phyloP scores from a whole-genome alignment of 352 stramenopile species.

The Globisporangium nunn region DNA sequence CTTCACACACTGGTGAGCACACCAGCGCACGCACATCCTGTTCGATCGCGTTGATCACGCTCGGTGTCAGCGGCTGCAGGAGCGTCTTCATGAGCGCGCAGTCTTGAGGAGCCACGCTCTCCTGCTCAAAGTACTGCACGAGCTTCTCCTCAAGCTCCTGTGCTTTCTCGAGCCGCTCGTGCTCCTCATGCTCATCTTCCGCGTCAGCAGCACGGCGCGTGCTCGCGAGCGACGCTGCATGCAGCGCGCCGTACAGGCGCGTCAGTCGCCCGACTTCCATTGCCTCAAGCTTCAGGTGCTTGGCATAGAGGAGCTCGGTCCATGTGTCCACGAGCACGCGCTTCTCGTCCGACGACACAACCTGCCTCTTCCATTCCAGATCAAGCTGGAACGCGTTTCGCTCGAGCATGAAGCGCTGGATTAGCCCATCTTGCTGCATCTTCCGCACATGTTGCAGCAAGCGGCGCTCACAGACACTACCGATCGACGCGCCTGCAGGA shows the following conservation, averaged over 20 bases:
- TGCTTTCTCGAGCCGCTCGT: constrained; percentile 21
- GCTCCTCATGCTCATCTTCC: constrained; percentile 13
- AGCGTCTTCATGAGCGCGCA: constrained; percentile 29
- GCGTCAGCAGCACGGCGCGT: neutral
- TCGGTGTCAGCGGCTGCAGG: constrained; percentile 38
- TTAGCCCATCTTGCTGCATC: constrained; percentile 42
- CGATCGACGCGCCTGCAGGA: constrained; percentile 1
- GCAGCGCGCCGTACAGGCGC: constrained; percentile 45
- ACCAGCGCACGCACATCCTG: constrained; percentile 37
- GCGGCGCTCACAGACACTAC: constrained; percentile 29
- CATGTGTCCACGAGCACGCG: constrained; percentile 19
- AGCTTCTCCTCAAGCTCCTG: constrained; percentile 39
- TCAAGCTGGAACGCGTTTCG: constrained; percentile 43
- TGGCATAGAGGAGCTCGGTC: constrained; percentile 42
- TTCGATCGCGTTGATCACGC: constrained; percentile 50
- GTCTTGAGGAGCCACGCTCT: constrained; percentile 22
- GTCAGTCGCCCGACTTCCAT: constrained; percentile 55
- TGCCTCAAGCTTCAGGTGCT: constrained; percentile 48
- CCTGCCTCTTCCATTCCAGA: constrained; percentile 22
- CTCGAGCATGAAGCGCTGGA: constrained; percentile 53
- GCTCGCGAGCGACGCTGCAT: constrained; percentile 23
- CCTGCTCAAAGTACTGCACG: constrained; percentile 59
- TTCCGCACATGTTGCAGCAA: constrained; percentile 46
- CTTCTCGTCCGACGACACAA: constrained; percentile 1
- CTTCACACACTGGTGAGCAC: constrained; percentile 13